phyloP scores from a whole-genome alignment of 208 protist species.

The Trypanosoma conorhini region DNA sequence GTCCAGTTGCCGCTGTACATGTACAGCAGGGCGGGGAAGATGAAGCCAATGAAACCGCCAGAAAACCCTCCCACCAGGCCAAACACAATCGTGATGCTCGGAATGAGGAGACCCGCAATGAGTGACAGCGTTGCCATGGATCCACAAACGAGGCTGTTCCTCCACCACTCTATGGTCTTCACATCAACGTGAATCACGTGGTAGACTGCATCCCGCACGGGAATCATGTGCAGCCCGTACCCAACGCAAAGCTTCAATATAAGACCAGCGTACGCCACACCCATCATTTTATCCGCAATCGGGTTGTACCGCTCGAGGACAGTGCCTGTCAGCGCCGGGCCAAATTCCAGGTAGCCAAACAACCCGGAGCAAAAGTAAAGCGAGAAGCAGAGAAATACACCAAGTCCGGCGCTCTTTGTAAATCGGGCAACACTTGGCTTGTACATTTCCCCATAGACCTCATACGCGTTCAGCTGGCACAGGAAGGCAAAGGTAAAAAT shows the following conservation, averaged over 20 bases:
- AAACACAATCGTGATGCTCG: conserved; percentile 73
- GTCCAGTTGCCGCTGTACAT: conserved; percentile 58
- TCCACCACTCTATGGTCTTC: conserved; percentile 50
- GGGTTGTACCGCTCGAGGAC: conserved; percentile 67
- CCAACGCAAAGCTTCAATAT: conserved; percentile 65
- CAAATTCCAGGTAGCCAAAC: conserved; percentile 81
- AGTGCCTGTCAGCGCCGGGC: conserved; percentile 35
- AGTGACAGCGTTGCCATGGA: conserved; percentile 34
- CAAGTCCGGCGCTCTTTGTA: conserved; percentile 35
- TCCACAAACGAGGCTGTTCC: conserved; percentile 39
- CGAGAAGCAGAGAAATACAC: conserved; percentile 50
- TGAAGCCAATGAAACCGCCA: conserved; percentile 63
- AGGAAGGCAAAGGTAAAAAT: conserved; percentile 70
- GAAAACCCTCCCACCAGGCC: conserved; percentile 53
- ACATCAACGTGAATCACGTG: conserved; percentile 47
- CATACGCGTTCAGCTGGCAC: conserved; percentile 57
- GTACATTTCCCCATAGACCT: conserved; percentile 51
- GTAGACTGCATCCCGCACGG: conserved; percentile 65
- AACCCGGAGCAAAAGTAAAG: conserved; percentile 59
- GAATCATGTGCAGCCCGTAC: conserved; percentile 64
- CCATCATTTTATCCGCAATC: conserved; percentile 48
- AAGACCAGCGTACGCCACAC: conserved; percentile 53
- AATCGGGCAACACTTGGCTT: conserved; percentile 37
- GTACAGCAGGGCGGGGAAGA: conserved; percentile 60
- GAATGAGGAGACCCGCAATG: conserved; percentile 59